Conservation (phyloP, 2,329 filamentous ascomycete genomes). For the Penicillium polonicum region DNA sequence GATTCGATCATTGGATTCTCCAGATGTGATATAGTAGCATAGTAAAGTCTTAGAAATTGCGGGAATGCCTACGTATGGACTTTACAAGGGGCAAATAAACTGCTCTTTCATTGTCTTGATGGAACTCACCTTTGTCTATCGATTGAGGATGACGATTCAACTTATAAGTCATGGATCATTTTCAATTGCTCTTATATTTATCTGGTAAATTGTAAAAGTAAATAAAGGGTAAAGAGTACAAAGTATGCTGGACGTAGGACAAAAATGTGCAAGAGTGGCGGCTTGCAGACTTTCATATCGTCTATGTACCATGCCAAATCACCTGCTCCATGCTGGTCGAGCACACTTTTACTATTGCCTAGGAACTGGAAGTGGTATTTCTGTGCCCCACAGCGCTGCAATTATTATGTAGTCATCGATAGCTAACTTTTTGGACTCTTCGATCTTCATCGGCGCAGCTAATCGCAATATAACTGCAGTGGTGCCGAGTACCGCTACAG, state of each 20-base stretch:
- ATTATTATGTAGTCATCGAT: not conserved
- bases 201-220: not conserved
- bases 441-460: not conserved
- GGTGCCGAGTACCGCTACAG: not conserved
- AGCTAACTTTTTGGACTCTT: not conserved
- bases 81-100: too few relatives aligned
- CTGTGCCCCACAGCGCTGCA: not conserved
- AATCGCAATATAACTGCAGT: not conserved
- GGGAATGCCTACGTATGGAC: not conserved
- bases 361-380: conserved; percentile 16
- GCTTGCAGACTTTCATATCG: not conserved
- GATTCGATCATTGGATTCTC: not conserved
- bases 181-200: not conserved
- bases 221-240: not conserved
- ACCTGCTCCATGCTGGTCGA: not conserved
- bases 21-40: not conserved
- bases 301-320: not conserved
- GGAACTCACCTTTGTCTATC: not conserved
- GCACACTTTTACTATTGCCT: conserved; percentile 16
- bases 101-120: not conserved
- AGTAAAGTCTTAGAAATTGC: not conserved
- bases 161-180: not conserved
- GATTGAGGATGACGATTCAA: not conserved
- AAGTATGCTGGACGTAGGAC: not conserved
- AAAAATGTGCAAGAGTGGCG: not conserved